Conservation (phyloP, 192 early-diverging fungal species). For the Rhizoclosmatium globosum region DNA sequence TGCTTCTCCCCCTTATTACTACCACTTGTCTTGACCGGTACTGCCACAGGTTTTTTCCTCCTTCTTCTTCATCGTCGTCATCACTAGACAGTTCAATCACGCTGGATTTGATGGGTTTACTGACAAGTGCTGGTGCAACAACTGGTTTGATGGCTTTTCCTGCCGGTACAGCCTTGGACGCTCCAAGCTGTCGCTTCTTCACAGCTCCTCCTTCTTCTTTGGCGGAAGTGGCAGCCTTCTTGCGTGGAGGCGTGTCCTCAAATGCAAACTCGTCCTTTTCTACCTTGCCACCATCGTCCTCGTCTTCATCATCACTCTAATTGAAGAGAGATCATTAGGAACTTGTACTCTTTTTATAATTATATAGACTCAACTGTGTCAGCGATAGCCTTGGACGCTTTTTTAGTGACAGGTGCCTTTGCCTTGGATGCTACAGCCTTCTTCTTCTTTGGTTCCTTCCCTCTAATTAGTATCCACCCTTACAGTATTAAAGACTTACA, state of each 20-base stretch:
- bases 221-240: conserved; percentile 21
- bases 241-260: conserved; percentile 24
- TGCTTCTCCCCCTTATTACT: background rate
- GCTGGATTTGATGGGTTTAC: background rate
- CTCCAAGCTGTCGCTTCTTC: conserved; percentile 31
- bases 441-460: conserved; percentile 1
- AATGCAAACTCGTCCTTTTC: conserved; percentile 13
- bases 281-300: background rate
- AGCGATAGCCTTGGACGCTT: no score
- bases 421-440: no score
- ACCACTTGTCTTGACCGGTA: conserved; percentile 2
- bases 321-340: conserved; percentile 4
- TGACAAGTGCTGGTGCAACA: background rate
- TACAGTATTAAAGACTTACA: no score
- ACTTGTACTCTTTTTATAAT: background rate
- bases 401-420: no score
- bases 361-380: no score
- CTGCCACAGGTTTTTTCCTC: conserved; percentile 20
- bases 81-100: conserved; percentile 12
- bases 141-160: conserved; percentile 32
- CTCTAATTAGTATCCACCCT: no score
- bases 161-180: conserved; percentile 9
- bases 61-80: conserved; percentile 21
- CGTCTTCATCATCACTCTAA: no score
- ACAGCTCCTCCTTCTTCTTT: background rate